Percentiles rank a stretch among this genome's conserved stretches.
These are phyloP conservation scores for Blastobotrys apis DNA, from an alignment of 1,139 yeast genomes.

Conservation along the genomic window DNA sequence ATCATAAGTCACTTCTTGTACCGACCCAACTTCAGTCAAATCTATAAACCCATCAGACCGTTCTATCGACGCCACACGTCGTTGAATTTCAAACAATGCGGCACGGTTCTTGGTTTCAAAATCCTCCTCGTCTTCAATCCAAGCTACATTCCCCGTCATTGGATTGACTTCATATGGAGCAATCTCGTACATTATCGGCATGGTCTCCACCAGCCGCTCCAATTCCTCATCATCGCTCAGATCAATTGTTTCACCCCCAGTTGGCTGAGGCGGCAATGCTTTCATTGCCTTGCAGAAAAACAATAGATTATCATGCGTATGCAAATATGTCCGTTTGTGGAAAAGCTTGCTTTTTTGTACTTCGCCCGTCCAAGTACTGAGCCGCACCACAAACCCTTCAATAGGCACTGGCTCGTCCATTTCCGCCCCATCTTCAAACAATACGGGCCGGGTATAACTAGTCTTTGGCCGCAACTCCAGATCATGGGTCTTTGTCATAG, in stretches of 20 bases:
- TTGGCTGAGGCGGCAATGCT: conserved; percentile 60
- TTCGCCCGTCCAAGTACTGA: conserved; percentile 52
- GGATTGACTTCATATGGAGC: conserved; percentile 47
- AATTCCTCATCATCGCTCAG: conserved; percentile 23
- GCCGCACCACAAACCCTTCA: conserved; percentile 69
- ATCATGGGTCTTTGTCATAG: conserved; percentile 43
- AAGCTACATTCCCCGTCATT: conserved; percentile 48
- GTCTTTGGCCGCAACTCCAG: conserved; percentile 56
- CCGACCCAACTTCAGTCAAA: conserved; percentile 42
- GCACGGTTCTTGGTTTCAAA: conserved; percentile 49
- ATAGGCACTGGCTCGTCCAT: conserved; percentile 58
- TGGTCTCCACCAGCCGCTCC: conserved; percentile 22
- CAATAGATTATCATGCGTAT: conserved; percentile 56
- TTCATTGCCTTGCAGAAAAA: conserved; percentile 53
- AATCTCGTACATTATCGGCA: conserved; percentile 44
- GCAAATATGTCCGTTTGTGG: conserved; percentile 57
- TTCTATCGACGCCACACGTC: conserved; percentile 53
- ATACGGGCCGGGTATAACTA: conserved; percentile 42
- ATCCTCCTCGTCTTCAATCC: conserved; percentile 50
- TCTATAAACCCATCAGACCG: conserved; percentile 63
- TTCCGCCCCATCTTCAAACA: conserved; percentile 20
- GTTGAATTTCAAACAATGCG: conserved; percentile 60
- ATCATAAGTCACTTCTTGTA: too few relatives aligned
- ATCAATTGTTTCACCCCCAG: conserved; percentile 2
- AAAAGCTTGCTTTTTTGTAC: conserved; percentile 40